Percentiles rank a stretch among this genome's conserved stretches.
Conservation (phyloP, 2,329 filamentous ascomycete genomes). For the Monilinia polystroma region DNA sequence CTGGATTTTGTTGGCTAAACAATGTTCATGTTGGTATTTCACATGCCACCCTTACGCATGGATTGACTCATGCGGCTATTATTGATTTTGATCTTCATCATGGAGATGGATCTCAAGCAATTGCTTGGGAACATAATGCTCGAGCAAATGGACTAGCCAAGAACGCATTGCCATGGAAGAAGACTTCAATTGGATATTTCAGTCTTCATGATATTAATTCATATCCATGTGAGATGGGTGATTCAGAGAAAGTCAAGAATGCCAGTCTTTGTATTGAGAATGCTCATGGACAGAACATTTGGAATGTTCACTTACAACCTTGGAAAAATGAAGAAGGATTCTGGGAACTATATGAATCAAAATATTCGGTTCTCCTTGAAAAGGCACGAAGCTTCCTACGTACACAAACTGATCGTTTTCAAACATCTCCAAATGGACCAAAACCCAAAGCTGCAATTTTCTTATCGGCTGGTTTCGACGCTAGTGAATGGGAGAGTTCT, state of each 20-base stretch:
- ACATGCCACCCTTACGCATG: slow-evolving; percentile 79
- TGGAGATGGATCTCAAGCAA: slow-evolving; percentile 91
- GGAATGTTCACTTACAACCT: slow-evolving; percentile 90
- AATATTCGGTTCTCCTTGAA: slow-evolving; percentile 73
- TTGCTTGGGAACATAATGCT: slow-evolving; percentile 86
- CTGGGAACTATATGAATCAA: slow-evolving; percentile 80
- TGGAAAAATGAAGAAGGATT: slow-evolving; percentile 85
- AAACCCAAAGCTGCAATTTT: slow-evolving; percentile 84
- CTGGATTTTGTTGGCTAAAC: slow-evolving; percentile 98
- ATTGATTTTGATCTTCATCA: slow-evolving; percentile 68
- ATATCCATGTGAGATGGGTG: slow-evolving; percentile 93
- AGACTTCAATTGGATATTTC: slow-evolving; percentile 89
- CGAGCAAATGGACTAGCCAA: slow-evolving; percentile 63
- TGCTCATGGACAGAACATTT: slow-evolving; percentile 88
- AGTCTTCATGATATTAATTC: slow-evolving; percentile 98
- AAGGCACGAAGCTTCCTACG: slow-evolving; percentile 79
- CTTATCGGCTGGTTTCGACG: slow-evolving; percentile 93
- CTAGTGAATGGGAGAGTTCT: slow-evolving; percentile 86
- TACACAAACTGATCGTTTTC: slow-evolving; percentile 66
- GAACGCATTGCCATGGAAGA: slow-evolving; percentile 74
- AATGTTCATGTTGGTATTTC: slow-evolving; percentile 97
- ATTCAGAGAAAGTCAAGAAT: slow-evolving; percentile 88
- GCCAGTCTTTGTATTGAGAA: slow-evolving; percentile 93
- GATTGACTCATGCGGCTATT: slow-evolving; percentile 89
- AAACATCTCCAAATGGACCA: slow-evolving; percentile 54